Conservation (phyloP, 2,329 filamentous ascomycete species). For the Calonectria hongkongensis region DNA sequence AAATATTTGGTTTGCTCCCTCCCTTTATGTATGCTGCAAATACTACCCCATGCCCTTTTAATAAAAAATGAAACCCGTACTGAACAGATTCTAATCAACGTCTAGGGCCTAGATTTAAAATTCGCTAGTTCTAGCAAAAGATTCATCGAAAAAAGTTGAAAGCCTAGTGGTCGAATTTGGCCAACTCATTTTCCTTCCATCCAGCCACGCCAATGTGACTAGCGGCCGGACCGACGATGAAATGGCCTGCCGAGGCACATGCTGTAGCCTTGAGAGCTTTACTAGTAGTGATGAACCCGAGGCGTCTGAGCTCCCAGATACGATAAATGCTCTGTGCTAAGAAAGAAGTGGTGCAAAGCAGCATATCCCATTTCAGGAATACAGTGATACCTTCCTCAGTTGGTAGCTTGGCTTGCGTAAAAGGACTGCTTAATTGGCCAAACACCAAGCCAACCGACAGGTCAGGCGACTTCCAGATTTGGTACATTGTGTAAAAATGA, state of each 20-base stretch:
- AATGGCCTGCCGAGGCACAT: background rate
- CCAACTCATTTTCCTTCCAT: conserved; percentile 4
- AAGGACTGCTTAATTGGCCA: background rate
- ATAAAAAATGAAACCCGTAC: too few relatives aligned
- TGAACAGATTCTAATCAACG: too few relatives aligned
- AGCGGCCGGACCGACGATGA: background rate
- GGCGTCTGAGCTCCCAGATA: background rate
- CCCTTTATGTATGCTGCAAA: too few relatives aligned
- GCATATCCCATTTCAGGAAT: conserved; percentile 12
- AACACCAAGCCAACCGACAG: background rate
- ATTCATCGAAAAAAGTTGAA: too few relatives aligned
- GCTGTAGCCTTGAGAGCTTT: background rate
- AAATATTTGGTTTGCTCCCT: too few relatives aligned
- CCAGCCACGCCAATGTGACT: conserved; percentile 4
- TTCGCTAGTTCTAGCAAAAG: too few relatives aligned
- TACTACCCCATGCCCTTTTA: too few relatives aligned
- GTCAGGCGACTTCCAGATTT: conserved; percentile 3
- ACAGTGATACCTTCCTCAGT: background rate
- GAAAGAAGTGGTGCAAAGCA: background rate
- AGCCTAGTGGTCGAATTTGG: background rate
- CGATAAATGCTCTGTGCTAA: background rate
- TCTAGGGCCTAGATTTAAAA: too few relatives aligned
- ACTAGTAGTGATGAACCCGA: background rate
- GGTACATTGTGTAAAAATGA: conserved; percentile 9
- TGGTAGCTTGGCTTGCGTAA: background rate